Evolutionary conservation across 2,329 filamentous ascomycete genomes (phyloP).

Genomic region (Trichoderma pleuroti): DNA sequence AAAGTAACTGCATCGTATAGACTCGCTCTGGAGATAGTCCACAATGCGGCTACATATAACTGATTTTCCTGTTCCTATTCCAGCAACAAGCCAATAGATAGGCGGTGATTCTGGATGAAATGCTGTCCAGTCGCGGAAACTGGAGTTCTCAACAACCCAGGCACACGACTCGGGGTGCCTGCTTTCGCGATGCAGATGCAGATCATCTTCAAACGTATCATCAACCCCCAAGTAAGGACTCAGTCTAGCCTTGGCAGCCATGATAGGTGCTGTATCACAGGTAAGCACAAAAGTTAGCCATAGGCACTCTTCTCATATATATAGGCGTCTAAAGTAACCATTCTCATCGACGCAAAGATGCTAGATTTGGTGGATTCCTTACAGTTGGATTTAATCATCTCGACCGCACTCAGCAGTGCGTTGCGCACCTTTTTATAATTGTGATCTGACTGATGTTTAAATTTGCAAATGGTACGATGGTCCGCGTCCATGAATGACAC

Average conservation of each 20-base stretch:
- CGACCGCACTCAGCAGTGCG: background rate
- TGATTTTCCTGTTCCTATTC: constrained; percentile 6
- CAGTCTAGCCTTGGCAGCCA: background rate
- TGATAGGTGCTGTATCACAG: too few relatives aligned
- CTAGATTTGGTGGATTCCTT: too few relatives aligned
- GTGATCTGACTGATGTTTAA: background rate
- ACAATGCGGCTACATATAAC: constrained; percentile 1
- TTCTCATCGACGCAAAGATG: too few relatives aligned
- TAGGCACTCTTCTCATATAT: too few relatives aligned
- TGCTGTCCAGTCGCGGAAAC: background rate
- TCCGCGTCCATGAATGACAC: background rate
- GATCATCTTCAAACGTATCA: constrained; percentile 3
- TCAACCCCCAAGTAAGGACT: background rate
- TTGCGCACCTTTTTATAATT: background rate
- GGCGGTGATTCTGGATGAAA: background rate
- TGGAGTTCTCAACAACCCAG: background rate
- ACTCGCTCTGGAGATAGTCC: background rate
- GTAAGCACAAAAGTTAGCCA: too few relatives aligned
- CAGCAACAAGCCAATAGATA: background rate
- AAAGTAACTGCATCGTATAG: background rate
- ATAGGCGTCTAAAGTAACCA: too few relatives aligned
- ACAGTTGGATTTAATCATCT: background rate
- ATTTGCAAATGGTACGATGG: background rate
- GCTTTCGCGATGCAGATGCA: background rate
- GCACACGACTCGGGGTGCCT: background rate